Percentiles rank a stretch among this genome's conserved stretches.
Conservation (phyloP, 2,329 filamentous ascomycete genomes). For the Colletotrichum eleusines region DNA sequence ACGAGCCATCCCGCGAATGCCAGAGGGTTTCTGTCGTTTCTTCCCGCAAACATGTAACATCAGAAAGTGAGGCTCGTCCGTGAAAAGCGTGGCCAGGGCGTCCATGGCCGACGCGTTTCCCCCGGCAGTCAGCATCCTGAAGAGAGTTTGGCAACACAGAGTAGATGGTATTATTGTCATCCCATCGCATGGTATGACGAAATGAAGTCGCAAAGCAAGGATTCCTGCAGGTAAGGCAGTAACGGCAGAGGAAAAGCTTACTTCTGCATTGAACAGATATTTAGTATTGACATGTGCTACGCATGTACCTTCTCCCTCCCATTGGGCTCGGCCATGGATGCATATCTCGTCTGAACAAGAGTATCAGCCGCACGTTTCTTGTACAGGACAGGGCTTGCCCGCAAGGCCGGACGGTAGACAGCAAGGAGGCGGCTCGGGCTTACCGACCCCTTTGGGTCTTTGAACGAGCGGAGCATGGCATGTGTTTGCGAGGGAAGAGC, state of each 20-base stretch:
- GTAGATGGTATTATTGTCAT: constrained; percentile 7
- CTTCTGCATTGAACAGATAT: constrained; percentile 12
- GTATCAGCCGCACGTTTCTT: neutral
- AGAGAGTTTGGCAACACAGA: constrained; percentile 15
- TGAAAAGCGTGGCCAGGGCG: neutral
- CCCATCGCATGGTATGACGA: constrained; percentile 1
- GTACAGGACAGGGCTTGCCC: neutral
- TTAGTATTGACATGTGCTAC: constrained; percentile 29
- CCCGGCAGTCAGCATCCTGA: neutral
- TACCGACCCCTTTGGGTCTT: neutral
- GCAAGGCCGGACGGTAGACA: neutral
- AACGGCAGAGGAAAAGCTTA: neutral
- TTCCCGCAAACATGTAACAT: neutral
- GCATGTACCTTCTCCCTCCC: neutral
- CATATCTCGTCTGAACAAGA: constrained; percentile 9
- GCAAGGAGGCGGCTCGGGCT: neutral
- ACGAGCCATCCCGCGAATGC: neutral
- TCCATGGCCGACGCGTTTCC: constrained; percentile 2
- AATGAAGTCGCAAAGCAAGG: constrained; percentile 15
- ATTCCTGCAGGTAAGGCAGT: neutral
- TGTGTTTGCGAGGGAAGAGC: neutral
- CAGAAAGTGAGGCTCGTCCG: neutral
- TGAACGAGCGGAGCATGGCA: neutral
- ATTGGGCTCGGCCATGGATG: constrained; percentile 14
- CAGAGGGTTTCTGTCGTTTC: too few relatives aligned